These are phyloP conservation scores for Penicillium antarcticum DNA, from an alignment of 495 filamentous ascomycete species.

Conservation along the genomic window DNA sequence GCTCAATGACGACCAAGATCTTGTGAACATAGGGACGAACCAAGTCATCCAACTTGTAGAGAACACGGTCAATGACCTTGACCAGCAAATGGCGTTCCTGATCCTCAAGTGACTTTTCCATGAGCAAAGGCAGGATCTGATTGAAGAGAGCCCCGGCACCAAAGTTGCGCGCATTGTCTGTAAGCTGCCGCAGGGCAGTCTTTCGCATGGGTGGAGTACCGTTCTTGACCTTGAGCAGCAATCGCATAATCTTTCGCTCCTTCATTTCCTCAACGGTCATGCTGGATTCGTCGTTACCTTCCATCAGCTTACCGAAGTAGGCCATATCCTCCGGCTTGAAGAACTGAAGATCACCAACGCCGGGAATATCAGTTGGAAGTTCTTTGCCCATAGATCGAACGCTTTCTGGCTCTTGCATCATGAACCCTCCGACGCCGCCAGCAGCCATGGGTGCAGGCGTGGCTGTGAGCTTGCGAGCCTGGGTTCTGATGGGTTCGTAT, in stretches of 20 bases:
- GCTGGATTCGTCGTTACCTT: constrained; percentile 87
- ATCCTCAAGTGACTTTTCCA: constrained; percentile 98
- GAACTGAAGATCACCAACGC: constrained; percentile 95
- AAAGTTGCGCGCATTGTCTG: constrained; percentile 96
- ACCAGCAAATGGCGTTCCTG: constrained; percentile 98
- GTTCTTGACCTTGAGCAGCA: constrained; percentile 98
- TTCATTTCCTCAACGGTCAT: constrained; percentile 95
- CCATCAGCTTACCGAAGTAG: constrained; percentile 97
- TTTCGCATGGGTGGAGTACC: constrained; percentile 99
- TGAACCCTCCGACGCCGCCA: constrained; percentile 75
- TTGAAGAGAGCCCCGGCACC: constrained; percentile 94
- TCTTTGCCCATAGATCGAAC: constrained; percentile 79
- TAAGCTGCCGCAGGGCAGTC: constrained; percentile 96
- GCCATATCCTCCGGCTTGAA: constrained; percentile 99
- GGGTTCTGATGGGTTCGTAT: constrained; percentile 79
- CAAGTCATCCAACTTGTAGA: constrained; percentile 97
- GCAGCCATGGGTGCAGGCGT: constrained; percentile 65
- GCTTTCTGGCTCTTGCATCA: constrained; percentile 95
- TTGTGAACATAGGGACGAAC: constrained; percentile 97
- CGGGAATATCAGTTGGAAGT: constrained; percentile 94
- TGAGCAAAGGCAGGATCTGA: constrained; percentile 93
- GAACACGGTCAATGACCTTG: constrained; percentile 97
- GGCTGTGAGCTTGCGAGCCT: constrained; percentile 73
- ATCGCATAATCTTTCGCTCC: constrained; percentile 96
- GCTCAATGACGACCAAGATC: constrained; percentile 98